Percentiles rank a stretch among this genome's conserved stretches.
Conservation (phyloP, 176 grass and related monocot genomes). For the Rhynchospora breviuscula region DNA sequence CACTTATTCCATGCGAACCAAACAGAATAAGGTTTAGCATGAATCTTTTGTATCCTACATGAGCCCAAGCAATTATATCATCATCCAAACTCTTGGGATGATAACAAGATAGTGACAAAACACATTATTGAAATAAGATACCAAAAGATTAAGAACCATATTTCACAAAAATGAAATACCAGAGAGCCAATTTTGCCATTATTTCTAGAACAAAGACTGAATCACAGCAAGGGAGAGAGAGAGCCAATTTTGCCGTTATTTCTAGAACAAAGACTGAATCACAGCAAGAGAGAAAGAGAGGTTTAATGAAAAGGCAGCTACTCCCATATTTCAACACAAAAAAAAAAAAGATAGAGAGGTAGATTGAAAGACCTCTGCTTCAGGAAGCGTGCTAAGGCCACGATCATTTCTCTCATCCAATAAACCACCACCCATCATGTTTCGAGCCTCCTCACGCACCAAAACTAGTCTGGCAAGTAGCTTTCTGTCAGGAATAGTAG, state of each 20-base stretch:
- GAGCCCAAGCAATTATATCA: background rate
- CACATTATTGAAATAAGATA: background rate
- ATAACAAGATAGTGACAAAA: background rate
- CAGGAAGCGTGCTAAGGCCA: conserved; percentile 70
- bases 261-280: no score
- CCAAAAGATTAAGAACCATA: background rate
- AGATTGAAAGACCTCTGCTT: conserved; percentile 62
- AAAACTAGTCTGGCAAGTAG: conserved; percentile 86
- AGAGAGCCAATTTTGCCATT: background rate
- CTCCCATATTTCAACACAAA: background rate
- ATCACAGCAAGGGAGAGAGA: background rate
- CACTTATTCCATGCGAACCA: no score
- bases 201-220: background rate
- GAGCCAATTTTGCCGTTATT: no score
- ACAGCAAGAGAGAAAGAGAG: no score
- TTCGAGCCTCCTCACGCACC: conserved; percentile 80
- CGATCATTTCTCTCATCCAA: conserved; percentile 96
- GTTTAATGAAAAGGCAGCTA: no score
- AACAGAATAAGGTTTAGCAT: background rate
- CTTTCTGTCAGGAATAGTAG: conserved; percentile 63
- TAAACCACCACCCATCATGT: conserved; percentile 95
- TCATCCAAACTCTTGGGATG: background rate
- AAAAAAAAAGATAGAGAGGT: background rate
- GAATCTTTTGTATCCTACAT: background rate
- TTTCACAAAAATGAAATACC: background rate